Percentiles rank a stretch among this genome's conserved stretches.
phyloP scores from a whole-genome alignment of 768 basidiomycete species.

The Leccinum disarticulatum region DNA sequence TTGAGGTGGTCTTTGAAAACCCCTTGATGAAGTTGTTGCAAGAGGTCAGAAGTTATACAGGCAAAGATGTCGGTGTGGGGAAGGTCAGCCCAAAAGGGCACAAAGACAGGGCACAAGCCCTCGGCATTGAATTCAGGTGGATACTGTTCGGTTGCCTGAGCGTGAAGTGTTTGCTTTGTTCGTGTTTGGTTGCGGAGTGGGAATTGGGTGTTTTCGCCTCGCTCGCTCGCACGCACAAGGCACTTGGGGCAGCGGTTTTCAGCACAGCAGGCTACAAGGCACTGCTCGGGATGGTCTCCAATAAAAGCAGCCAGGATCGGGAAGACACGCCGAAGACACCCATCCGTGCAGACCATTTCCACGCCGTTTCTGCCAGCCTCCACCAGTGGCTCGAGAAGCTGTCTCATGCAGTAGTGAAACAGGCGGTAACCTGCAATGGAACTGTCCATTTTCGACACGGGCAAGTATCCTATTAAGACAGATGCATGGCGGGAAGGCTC shows the following conservation, averaged over 20 bases:
- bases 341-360: background rate
- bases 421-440: no score
- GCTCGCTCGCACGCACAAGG: background rate
- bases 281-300: background rate
- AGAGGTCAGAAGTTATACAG: background rate
- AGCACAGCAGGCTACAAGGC: background rate
- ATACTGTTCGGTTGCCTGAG: background rate
- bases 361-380: background rate
- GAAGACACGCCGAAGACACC: background rate
- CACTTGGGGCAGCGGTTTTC: background rate
- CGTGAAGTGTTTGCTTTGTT: background rate
- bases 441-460: no score
- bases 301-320: background rate
- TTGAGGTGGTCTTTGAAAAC: background rate
- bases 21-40: background rate
- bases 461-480: no score
- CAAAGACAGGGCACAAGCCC: background rate
- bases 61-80: background rate
- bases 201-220: background rate
- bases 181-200: background rate
- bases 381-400: background rate
- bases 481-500: no score
- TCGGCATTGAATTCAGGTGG: background rate
- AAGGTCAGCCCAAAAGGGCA: background rate
- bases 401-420: no score